Evolutionary conservation across 1,284 basidiomycete species (phyloP), one percentile per base, ranked within the genome.

Genomic region (Spongiforma sp.): DNA sequence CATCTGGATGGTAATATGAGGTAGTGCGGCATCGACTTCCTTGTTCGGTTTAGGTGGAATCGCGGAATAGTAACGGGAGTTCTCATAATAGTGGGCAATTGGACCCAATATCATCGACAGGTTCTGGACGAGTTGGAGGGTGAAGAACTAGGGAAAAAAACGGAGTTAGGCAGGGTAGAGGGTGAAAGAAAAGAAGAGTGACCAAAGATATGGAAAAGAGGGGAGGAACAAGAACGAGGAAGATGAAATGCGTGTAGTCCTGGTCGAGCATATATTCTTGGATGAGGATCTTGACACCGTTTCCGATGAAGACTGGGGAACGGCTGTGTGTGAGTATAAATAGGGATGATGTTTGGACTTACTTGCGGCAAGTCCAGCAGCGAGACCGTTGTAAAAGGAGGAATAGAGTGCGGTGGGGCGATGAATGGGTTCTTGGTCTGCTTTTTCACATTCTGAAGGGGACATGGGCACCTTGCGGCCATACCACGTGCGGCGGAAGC

Each of bases 1-100:
- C 81, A 93, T 85, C 71, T 93, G 86, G 62, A 93, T 83, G 1
- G 91, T 91, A 64, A 93, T 82, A 70, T 93, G 92, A 4, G 91
- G 91, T 3, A 93, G 80, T 41, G 78, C 79, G 2, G 78, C 66
- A 67, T 91, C 89, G 21, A 90, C 79, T n/a, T 83, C 82, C 59
- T 83, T 83, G 73, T 89, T 89, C n/a, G 87, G 79, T 19, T 73
- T 78, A 0, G 89, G 87, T 32, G 79, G 81, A 59, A 86, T 66
- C 15, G 89, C 89, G 11, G 88, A 90, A 75, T 91, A 92, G 72
- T 89, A 92, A 59, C 82, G 83, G 0, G 88, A 90, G 77, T 92
- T 93, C 76, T 91, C 84, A 69, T 89, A 83, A 74, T 87, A 90
- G 68, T 93, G 91, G 5, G 90, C 86, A 61, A 93, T 89, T 15